These are phyloP conservation scores for Spirogloea muscicola DNA, from an alignment of 139 green algal species.

Conservation along the genomic window DNA sequence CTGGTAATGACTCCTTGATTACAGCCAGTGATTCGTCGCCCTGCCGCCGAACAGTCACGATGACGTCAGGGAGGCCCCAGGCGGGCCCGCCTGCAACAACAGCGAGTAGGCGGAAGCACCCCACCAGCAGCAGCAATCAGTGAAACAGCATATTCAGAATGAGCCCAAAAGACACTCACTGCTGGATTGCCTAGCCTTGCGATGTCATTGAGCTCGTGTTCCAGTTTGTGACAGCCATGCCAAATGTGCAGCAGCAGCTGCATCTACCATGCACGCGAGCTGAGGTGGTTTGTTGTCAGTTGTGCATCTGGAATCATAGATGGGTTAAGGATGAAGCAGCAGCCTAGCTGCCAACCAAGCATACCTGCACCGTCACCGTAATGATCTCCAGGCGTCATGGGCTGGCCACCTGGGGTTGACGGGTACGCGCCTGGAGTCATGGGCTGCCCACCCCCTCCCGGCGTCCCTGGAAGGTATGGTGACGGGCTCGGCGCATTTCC, in stretches of 20 bases:
- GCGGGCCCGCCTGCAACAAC: too few relatives aligned
- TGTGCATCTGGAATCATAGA: background rate
- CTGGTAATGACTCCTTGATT: too few relatives aligned
- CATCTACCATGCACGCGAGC: background rate
- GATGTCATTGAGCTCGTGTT: background rate
- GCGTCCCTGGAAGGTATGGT: background rate
- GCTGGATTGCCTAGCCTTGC: too few relatives aligned
- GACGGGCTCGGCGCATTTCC: background rate
- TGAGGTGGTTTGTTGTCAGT: background rate
- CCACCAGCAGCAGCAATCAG: too few relatives aligned
- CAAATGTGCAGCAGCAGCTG: background rate
- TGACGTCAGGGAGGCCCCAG: too few relatives aligned
- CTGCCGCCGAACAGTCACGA: too few relatives aligned
- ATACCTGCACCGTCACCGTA: background rate
- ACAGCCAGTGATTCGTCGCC: too few relatives aligned
- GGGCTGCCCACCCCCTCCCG: background rate
- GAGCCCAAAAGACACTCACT: too few relatives aligned
- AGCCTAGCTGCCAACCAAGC: background rate
- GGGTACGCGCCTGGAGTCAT: constrained; percentile 37
- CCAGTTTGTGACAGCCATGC: too few relatives aligned
- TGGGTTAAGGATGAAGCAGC: background rate
- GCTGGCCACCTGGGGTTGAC: background rate
- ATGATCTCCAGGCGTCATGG: constrained; percentile 22
- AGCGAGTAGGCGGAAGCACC: too few relatives aligned
- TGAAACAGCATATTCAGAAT: too few relatives aligned